Percentiles rank a stretch among this genome's conserved stretches.
phyloP scores from a whole-genome alignment of 169 alveolate genomes.

The Cystoisospora suis region DNA sequence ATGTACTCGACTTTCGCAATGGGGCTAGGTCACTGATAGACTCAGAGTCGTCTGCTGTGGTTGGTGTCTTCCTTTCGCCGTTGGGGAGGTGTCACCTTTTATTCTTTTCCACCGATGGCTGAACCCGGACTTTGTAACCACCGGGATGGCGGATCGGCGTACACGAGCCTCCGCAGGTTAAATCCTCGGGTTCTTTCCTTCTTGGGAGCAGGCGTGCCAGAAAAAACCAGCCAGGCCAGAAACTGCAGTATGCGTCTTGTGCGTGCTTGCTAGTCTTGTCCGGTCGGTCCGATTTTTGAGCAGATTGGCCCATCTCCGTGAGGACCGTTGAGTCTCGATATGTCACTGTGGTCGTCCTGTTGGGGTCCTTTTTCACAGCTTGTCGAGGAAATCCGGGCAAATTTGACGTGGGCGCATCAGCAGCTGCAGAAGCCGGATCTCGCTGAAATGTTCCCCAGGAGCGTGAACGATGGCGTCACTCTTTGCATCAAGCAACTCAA shows the following conservation, averaged over 20 bases:
- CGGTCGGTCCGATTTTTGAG: not conserved
- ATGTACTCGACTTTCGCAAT: not conserved
- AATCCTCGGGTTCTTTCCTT: not conserved
- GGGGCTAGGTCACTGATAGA: not conserved
- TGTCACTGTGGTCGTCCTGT: not conserved
- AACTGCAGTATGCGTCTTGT: too few species aligned
- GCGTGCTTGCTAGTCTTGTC: too few species aligned
- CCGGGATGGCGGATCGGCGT: too few species aligned
- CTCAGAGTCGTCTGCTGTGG: too few species aligned
- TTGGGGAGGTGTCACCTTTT: too few species aligned
- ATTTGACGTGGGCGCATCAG: conserved; percentile 11
- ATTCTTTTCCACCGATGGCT: too few species aligned
- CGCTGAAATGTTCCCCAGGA: not conserved
- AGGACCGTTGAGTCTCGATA: not conserved
- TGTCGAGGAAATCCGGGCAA: not conserved
- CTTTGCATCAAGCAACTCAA: conserved; percentile 5
- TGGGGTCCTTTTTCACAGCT: not conserved
- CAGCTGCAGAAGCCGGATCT: not conserved
- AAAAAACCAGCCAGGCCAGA: not conserved
- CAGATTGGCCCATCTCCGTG: not conserved
- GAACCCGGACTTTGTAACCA: too few species aligned
- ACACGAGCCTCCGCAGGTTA: too few species aligned
- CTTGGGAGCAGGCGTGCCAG: not conserved
- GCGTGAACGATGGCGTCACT: not conserved
- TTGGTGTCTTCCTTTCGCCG: too few species aligned